Evolutionary conservation across 176 grass and related monocot genomes (phyloP), one percentile per base, ranked within the genome.

Genomic region (Eremochloa ophiuroides): DNA sequence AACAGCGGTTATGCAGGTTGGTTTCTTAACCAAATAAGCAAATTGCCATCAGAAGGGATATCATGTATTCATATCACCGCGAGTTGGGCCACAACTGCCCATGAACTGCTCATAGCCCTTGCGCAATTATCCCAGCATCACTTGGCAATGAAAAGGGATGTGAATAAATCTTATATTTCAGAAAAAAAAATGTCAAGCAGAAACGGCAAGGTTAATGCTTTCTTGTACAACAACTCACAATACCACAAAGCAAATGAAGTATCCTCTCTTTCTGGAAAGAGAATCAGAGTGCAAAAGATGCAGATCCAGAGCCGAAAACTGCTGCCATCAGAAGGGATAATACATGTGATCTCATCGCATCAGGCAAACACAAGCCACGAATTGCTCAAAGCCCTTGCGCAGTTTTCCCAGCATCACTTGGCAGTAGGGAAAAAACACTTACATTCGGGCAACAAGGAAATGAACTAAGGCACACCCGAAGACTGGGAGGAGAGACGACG

Each of bases 341-440:
- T 71, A 74, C 6, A 81, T 66, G 33, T 75, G 77, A 93, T 90
- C 82, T 90, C 91, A 90, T 79, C 53, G 85, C 88, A 79, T 82
- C 66, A 77, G 88, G 85, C 79, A 71, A 56, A 76, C 81, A 79
- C 38, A 69, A 25, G 61, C 80, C 84, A 71, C 18, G 33, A 83
- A 72, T 58, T 79, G 81, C 84, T 93, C 87, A 85, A 87, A 90
- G 77, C 91, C 91, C 84, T 93, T 93, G 87, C 87, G 81, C 91
- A 93, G 87, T 87, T 83, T 70, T 71, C 85, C 85, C 78, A 85
- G 40, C 85, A 88, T 90, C 91, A 93, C 58, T 55, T 88, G 91
- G 85, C 81, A 87, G 61, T 20, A 62, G 59, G 38, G 62, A 73
- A 37, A 2, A 9, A 44, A 43, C 55, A 35, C 2, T n/a, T n/a